phyloP scores from a whole-genome alignment of 163 green algal species.

The Chlorella variabilis region DNA sequence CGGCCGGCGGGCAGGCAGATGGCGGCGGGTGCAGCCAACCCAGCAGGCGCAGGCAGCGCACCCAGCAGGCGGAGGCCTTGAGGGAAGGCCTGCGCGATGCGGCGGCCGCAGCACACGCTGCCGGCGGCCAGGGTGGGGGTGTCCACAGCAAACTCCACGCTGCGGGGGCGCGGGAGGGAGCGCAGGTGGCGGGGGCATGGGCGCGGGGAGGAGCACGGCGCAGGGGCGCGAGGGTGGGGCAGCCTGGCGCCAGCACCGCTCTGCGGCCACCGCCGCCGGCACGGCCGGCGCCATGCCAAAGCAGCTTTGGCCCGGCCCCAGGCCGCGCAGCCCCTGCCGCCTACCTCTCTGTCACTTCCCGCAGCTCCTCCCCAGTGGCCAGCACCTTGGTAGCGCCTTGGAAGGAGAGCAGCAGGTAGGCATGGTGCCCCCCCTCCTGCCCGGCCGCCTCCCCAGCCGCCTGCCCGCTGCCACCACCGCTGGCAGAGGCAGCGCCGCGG shows the following conservation, averaged over 20 bases:
- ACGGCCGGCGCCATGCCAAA: background rate
- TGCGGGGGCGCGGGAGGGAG: too few species aligned
- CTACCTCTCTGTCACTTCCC: constrained; percentile 65
- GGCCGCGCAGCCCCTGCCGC: background rate
- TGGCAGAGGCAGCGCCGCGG: background rate
- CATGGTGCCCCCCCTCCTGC: constrained; percentile 58
- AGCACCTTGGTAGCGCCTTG: constrained; percentile 77
- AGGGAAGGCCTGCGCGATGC: constrained; percentile 72
- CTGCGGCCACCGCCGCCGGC: background rate
- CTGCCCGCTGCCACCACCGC: background rate
- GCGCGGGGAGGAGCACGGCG: too few species aligned
- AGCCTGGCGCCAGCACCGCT: too few species aligned
- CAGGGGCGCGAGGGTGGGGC: too few species aligned
- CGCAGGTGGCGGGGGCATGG: background rate
- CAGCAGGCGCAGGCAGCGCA: background rate
- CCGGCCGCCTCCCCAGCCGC: background rate
- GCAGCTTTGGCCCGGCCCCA: too few species aligned
- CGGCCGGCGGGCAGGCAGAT: too few species aligned
- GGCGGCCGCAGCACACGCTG: constrained; percentile 59
- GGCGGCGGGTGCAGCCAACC: too few species aligned
- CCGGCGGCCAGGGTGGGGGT: constrained; percentile 71
- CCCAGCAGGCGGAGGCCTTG: constrained; percentile 58
- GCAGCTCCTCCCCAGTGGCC: constrained; percentile 72
- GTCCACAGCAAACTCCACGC: constrained; percentile 63
- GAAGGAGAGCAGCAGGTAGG: constrained; percentile 81